These are phyloP conservation scores for Vickermania ingenoplastis DNA, from an alignment of 208 protist genomes.

Conservation along the genomic window DNA sequence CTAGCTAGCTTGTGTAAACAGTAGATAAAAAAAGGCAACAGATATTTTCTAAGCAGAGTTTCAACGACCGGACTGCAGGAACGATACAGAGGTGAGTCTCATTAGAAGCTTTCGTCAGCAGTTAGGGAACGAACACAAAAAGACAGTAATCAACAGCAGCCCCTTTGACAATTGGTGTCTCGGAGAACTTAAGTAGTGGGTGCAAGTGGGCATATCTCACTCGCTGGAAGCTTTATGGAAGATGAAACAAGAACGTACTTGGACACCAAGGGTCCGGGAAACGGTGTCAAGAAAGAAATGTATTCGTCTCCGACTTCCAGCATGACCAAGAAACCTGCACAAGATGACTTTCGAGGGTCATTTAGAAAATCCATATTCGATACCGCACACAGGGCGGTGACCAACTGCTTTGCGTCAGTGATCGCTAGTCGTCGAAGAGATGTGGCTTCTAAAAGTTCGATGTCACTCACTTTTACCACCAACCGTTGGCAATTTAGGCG, in stretches of 20 bases:
- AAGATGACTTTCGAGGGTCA: constrained; percentile 43
- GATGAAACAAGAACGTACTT: constrained; percentile 72
- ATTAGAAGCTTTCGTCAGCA: no score
- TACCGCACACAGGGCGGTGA: constrained; percentile 48
- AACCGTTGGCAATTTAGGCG: constrained; percentile 42
- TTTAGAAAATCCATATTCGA: constrained; percentile 56
- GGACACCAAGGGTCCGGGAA: constrained; percentile 49
- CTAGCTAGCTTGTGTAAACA: no score
- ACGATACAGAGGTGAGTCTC: no score
- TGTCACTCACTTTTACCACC: constrained; percentile 45
- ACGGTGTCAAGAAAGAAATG: constrained; percentile 67
- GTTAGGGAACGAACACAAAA: no score
- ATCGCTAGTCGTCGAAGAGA: constrained; percentile 38
- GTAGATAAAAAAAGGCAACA: no score
- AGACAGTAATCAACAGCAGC: no score
- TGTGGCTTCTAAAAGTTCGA: constrained; percentile 57
- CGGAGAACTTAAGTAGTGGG: no score
- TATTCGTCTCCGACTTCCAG: constrained; percentile 67
- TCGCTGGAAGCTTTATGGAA: constrained; percentile 40
- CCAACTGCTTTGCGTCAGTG: constrained; percentile 25
- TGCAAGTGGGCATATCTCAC: no score
- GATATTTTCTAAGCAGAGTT: no score
- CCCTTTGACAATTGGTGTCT: no score
- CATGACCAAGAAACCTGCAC: constrained; percentile 67
- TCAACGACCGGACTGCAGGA: no score